Base-by-base conservation (phyloP, 805 yeast species). In the Torulaspora quercuum region DNA sequence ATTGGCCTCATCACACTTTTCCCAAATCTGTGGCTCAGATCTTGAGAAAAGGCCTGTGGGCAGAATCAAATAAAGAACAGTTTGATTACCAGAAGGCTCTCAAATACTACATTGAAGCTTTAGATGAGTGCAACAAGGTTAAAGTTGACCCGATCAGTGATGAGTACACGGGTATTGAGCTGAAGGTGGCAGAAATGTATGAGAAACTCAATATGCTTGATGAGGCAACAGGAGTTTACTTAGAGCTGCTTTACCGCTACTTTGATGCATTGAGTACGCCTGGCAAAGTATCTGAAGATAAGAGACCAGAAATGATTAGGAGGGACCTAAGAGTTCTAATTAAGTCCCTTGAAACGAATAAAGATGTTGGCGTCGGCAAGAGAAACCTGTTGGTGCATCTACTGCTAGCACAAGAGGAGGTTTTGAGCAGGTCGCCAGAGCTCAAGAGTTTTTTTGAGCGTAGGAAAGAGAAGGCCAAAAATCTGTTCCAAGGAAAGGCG, bases 141-240 rank as follows among this genome's bases (percentile, higher is more conserved):
- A 37, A 45, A 13, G 57, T 86, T 63, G 73, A 76, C 44, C 72
- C 72, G 7, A 49, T 82, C 20, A 69, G 77, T 39, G 92, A 86
- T 52, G 90, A 84, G 52, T 89, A 84, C 58, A 89, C 97, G 0
- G 96, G 97, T 0, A 76, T 90, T 35, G 95, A 89, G 53, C 68
- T 90, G 57, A 86, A 89, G 52, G 67, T 86, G 22, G 95, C 82
- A 7, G 95, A 88, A 52, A 82, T 87, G 87, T 84, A 77, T 55
- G 95, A 86, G 52, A 69, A 80, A 25, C 59, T 87, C 48, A 71
- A 69, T 13, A 70, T 74, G 76, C 46, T 53, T 20, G 75, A 75
- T 9, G 82, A 81, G 35, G 94, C 95, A 0, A 68, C 75, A 23
- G 68, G 70, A 44, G 62, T 85, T 6, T 88, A 85, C 59, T 67